A percentile compares a stretch with the other conserved stretches of the same genome.
phyloP scores from a whole-genome alignment of 169 alveolate species.

The Plasmodium fragile region DNA sequence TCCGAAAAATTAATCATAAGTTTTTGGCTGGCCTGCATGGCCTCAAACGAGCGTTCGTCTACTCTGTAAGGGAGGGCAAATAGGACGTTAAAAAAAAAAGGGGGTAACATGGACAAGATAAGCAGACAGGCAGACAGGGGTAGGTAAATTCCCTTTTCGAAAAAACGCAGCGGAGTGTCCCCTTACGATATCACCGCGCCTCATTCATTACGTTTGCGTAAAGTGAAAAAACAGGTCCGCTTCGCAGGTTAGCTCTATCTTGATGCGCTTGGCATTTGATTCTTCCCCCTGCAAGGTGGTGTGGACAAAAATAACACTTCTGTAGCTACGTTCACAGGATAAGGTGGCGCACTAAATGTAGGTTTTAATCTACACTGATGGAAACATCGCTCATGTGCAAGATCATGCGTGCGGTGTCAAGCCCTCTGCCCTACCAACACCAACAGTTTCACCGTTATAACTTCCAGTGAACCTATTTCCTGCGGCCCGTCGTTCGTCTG shows the following conservation, averaged over 20 bases:
- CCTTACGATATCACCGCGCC: not conserved
- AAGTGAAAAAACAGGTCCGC: conserved; percentile 96
- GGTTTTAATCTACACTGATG: not conserved
- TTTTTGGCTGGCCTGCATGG: conserved; percentile 92
- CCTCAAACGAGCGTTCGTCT: conserved; percentile 88
- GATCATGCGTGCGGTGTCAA: not conserved
- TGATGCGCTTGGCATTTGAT: conserved; percentile 85
- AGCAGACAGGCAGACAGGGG: not conserved
- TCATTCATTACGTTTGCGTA: conserved; percentile 83
- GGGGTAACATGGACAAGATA: not conserved
- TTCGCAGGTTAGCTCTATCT: conserved; percentile 93
- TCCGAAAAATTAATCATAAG: conserved; percentile 94
- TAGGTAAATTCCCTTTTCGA: not conserved
- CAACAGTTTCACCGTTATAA: conserved; percentile 90
- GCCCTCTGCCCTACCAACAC: conserved; percentile 80
- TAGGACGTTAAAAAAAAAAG: not conserved
- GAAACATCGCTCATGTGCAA: not conserved
- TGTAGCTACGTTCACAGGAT: not conserved
- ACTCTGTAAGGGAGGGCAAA: conserved; percentile 74
- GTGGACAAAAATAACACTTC: not conserved
- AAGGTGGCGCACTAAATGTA: not conserved
- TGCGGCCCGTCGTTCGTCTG: conserved; percentile 84
- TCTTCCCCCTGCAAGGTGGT: conserved; percentile 89
- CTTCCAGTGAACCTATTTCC: conserved; percentile 92
- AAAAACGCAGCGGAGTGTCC: not conserved